A percentile compares a stretch with the other conserved stretches of the same genome.
phyloP scores from a whole-genome alignment of 2,329 filamentous ascomycete species.

The Amphichorda felina region DNA sequence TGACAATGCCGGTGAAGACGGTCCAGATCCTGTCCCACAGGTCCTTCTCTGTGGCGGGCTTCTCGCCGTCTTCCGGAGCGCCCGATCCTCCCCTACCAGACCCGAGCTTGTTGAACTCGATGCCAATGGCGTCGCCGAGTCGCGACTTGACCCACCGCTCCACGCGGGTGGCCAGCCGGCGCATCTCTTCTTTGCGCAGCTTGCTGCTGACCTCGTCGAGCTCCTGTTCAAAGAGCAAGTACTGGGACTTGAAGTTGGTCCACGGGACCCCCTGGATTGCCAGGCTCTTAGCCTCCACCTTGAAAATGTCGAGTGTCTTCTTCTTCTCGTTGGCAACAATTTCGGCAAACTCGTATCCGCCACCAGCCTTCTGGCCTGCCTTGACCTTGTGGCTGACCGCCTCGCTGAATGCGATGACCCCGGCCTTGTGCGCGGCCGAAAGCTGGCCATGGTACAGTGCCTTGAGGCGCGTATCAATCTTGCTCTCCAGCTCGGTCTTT shows the following conservation, averaged over 20 bases:
- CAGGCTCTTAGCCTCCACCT: constrained; percentile 61
- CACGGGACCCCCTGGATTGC: constrained; percentile 71
- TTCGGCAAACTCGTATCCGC: constrained; percentile 85
- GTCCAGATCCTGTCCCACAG: constrained; percentile 95
- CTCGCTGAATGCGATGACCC: constrained; percentile 74
- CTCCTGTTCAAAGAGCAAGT: constrained; percentile 75
- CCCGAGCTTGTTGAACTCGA: constrained; percentile 94
- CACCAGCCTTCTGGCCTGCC: constrained; percentile 81
- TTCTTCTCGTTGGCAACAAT: constrained; percentile 80
- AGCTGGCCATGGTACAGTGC: constrained; percentile 82
- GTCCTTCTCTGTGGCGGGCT: constrained; percentile 63
- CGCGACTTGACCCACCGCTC: constrained; percentile 90
- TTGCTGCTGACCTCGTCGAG: constrained; percentile 78
- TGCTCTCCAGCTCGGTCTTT: constrained; percentile 69
- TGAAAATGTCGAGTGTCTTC: constrained; percentile 62
- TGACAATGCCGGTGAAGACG: constrained; percentile 70
- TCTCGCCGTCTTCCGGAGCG: constrained; percentile 60
- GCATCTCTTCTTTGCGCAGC: constrained; percentile 91
- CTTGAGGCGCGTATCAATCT: constrained; percentile 83
- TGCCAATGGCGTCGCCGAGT: constrained; percentile 73
- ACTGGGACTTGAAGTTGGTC: constrained; percentile 78
- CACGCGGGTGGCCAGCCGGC: constrained; percentile 76
- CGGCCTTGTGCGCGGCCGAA: constrained; percentile 76
- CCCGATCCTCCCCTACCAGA: constrained; percentile 75
- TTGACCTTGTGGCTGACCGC: constrained; percentile 83